Evolutionary conservation across 306 rosid species (phyloP).

Genomic region (Castanea mollissima): DNA sequence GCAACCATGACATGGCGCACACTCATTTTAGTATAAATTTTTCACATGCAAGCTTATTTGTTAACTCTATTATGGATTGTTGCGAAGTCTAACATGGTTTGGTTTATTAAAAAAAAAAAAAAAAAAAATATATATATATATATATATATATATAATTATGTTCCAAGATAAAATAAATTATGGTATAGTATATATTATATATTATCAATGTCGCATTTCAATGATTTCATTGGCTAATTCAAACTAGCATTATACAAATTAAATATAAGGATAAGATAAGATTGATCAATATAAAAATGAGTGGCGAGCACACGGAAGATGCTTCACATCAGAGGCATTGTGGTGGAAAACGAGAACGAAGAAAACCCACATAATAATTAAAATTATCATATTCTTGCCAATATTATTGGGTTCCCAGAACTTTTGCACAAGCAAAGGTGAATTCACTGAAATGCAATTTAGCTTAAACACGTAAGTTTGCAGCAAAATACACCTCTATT

Average conservation of each 20-base stretch:
- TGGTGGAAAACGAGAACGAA: slow-evolving; percentile 3
- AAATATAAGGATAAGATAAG: neutral
- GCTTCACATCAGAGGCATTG: neutral
- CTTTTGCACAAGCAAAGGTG: no score
- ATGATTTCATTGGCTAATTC: slow-evolving; percentile 14
- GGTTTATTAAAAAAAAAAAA: neutral
- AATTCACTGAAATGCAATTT: neutral
- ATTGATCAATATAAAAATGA: slow-evolving; percentile 12
- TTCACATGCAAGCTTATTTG: neutral
- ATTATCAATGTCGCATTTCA: slow-evolving; percentile 20
- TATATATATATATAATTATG: neutral
- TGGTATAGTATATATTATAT: slow-evolving; percentile 9
- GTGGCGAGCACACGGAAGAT: slow-evolving; percentile 21
- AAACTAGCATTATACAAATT: neutral
- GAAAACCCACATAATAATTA: slow-evolving; percentile 1
- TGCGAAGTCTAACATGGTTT: neutral
- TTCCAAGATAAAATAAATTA: slow-evolving; percentile 17
- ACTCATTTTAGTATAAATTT: neutral
- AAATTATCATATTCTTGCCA: slow-evolving; percentile 20
- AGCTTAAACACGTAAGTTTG: slow-evolving; percentile 1
- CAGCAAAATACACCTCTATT: slow-evolving; percentile 15
- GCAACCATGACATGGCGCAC: slow-evolving; percentile 38
- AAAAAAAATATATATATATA: neutral
- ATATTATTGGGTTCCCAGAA: no score
- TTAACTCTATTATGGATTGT: neutral